These are phyloP conservation scores for Hordeum marinum DNA, from an alignment of 176 grass and related monocot genomes.

Conservation along the genomic window DNA sequence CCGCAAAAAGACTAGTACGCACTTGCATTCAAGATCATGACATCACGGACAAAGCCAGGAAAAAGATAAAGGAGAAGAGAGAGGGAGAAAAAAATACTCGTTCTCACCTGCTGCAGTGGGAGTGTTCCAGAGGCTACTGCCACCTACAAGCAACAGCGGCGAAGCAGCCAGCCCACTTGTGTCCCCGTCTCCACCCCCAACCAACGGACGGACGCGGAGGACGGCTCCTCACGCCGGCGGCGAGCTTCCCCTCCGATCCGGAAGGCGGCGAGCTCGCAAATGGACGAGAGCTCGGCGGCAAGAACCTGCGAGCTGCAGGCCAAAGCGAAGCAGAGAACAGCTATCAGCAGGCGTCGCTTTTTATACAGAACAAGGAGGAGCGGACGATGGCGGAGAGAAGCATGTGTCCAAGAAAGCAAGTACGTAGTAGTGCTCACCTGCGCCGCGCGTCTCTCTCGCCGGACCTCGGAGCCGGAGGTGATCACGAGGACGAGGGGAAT, in stretches of 20 bases:
- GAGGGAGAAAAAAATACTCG: background rate
- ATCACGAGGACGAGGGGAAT: background rate
- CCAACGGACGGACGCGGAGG: background rate
- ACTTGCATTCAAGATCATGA: background rate
- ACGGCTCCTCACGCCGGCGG: slow-evolving; percentile 14
- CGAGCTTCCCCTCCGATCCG: background rate
- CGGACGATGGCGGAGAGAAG: background rate
- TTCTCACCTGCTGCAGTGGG: slow-evolving; percentile 31
- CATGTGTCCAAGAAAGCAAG: background rate
- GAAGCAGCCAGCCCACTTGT: background rate
- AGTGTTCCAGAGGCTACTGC: slow-evolving; percentile 28
- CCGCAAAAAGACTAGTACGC: background rate
- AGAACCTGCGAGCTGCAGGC: background rate
- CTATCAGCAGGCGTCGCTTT: background rate
- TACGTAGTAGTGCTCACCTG: background rate
- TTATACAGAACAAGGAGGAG: background rate
- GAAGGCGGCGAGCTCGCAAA: background rate
- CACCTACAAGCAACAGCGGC: slow-evolving; percentile 14
- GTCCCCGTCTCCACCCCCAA: background rate
- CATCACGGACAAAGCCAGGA: background rate
- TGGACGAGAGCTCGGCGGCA: background rate
- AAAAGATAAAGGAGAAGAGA: background rate
- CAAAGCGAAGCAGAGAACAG: background rate
- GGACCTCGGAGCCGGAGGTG: background rate
- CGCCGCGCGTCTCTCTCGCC: background rate